Base-by-base conservation (phyloP, 2,329 filamentous ascomycete species). In the Botrytis pseudocinerea region DNA sequence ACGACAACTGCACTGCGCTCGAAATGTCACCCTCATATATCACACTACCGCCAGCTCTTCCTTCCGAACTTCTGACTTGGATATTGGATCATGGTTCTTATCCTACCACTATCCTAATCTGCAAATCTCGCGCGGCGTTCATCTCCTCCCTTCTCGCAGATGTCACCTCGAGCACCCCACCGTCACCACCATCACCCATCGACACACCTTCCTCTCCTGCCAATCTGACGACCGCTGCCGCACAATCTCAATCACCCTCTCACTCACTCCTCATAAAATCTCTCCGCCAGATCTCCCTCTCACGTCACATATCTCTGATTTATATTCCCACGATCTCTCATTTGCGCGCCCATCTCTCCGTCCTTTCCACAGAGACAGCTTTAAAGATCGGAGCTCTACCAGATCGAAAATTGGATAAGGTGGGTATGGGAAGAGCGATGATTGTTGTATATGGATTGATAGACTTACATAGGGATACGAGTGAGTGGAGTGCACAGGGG, bases 261-360 rank as follows among this genome's bases (percentile, higher is more conserved):
- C 83, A 84, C 77, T 77, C 80, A 48, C 83, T 94, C 12, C 82
- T 93, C 10, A 83, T 85, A 25, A 88, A 90, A 42, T 90, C 92
- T 0, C 87, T 97, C 22, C 87, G 90, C 71, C 87, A 93, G 75
- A 85, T 95, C 42, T 88, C 91, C 64, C 86, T 88, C 5, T 91
- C 93, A 12, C 88, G 89, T 44, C 89, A 91, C 78, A 87, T 97
- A 75, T 89, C 88, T 71, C 82, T 95, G 14, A 83, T 89, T 51
- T 98, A 97, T 82, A 88, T 90, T 71, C 90, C 93, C 0, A 93
- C 92, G 3, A 87, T 96, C 71, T 90, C 92, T 35, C 90, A 93
- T 81, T 87, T 97, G 10, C 91, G 93, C 71, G 93, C 93, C 51
- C 93, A 91, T 78, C 85, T 98, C 28, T 85, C 91, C 60, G 85